A percentile compares a stretch with the other conserved stretches of the same genome.
These are phyloP conservation scores for Leccinellum rugosiceps DNA, from an alignment of 768 basidiomycete genomes.

Conservation along the genomic window DNA sequence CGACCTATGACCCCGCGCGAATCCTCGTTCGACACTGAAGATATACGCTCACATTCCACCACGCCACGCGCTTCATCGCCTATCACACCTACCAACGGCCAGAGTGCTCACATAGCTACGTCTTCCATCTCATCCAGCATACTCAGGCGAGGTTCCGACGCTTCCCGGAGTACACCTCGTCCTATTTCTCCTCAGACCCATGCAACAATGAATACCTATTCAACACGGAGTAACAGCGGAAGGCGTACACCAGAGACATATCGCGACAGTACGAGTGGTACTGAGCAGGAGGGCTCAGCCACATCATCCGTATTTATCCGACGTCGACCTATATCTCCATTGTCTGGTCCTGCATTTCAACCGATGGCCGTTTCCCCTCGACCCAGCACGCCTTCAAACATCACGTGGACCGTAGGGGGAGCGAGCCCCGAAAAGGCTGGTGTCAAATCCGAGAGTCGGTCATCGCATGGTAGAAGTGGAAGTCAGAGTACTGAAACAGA, in stretches of 20 bases:
- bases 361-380: conserved; percentile 52
- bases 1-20: conserved; percentile 89
- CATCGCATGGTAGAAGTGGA: conserved; percentile 51
- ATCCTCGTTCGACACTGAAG: conserved; percentile 59
- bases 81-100: conserved; percentile 35
- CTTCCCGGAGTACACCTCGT: conserved; percentile 48
- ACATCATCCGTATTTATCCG: conserved; percentile 53
- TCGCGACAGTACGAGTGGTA: conserved; percentile 35
- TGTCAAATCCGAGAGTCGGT: conserved; percentile 28
- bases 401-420: conserved; percentile 60
- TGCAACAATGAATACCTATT: conserved; percentile 44
- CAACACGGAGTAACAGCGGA: conserved; percentile 58
- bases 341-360: conserved; percentile 59
- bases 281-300: conserved; percentile 41
- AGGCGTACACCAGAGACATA: conserved; percentile 60
- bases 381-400: conserved; percentile 66
- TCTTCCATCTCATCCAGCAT: conserved; percentile 38
- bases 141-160: conserved; percentile 53
- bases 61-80: conserved; percentile 81
- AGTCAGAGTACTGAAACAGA: conserved; percentile 49
- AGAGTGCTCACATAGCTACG: conserved; percentile 34
- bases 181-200: conserved; percentile 45
- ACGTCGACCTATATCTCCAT: conserved; percentile 70
- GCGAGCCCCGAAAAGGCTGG: conserved; percentile 31
- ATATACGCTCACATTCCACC: conserved; percentile 63